Evolutionary conservation across 2,329 filamentous ascomycete species (phyloP).

Genomic region (Zarea fungicola): DNA sequence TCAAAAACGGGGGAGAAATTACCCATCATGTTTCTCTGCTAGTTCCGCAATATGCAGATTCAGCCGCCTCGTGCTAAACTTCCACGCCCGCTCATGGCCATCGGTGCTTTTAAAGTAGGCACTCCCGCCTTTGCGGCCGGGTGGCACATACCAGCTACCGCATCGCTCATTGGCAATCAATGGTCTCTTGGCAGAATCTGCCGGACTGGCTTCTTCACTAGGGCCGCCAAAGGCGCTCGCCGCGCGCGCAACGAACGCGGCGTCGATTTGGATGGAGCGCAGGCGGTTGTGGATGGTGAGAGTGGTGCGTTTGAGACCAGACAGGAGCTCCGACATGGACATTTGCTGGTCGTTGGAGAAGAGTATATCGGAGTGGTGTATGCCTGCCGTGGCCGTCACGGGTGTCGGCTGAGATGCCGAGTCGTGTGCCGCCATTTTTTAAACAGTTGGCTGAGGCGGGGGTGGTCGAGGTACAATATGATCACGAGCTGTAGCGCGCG

Average conservation of each 20-base stretch:
- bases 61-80: conserved; percentile 76
- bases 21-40: conserved; percentile 64
- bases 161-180: conserved; percentile 91
- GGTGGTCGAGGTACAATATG: no score
- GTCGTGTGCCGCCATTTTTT: neutral
- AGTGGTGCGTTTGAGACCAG: conserved; percentile 68
- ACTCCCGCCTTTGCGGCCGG: conserved; percentile 59
- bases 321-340: conserved; percentile 64
- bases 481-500: no score
- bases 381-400: conserved; percentile 1
- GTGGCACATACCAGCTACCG: conserved; percentile 88
- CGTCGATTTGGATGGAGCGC: conserved; percentile 70
- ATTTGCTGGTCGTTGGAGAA: conserved; percentile 50
- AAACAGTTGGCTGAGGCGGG: no score
- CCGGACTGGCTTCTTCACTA: neutral
- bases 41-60: conserved; percentile 76
- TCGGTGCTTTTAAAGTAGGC: conserved; percentile 98
- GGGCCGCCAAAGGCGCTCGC: conserved; percentile 38
- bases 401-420: neutral
- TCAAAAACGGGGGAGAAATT: no score
- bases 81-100: conserved; percentile 86
- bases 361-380: conserved; percentile 38
- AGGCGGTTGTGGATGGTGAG: conserved; percentile 79
- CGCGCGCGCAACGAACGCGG: conserved; percentile 64
- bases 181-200: conserved; percentile 45